Base-by-base conservation (phyloP, 2,329 filamentous ascomycete genomes). In the Fusarium tuaranense region DNA sequence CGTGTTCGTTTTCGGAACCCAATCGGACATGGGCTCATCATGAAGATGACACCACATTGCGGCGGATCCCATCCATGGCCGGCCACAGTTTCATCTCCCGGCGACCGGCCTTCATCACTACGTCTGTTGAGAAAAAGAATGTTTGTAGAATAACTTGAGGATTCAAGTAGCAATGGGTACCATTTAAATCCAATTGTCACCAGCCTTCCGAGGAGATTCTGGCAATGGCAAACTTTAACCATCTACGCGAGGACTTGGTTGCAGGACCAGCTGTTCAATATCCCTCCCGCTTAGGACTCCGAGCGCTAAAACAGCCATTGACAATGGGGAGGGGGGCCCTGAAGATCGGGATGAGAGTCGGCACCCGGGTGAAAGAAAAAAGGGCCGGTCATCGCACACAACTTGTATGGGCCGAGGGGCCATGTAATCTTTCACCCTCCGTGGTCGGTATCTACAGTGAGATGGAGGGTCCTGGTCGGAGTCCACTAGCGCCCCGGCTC, bases 1-100 rank as follows among this genome's bases (percentile, higher is more conserved):
- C 67, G 76, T 78, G 71, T 77, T 78, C 76, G 74, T 76, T 78
- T 75, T 78, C 76, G 76, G 76, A 70, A 78, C 60, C 69, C 69
- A 57, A 59, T 61, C 69, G 69, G 53, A 58, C 67, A 64, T 41
- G 20, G 69, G 63, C 60, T 75, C 66, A 73, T 62, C 27, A 59
- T 46, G 32, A 60, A 62, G 16, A 62, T 76, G 69, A 69, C 67
- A 75, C 71, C 61, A 70, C 32, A 32, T 64, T 65, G 22, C 38
- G 51, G 58, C 46, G 65, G 36, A 41, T 63, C 38, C 65, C 59
- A 57, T 27, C 65, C 59, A 57, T 20, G 20, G 59, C 27, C n/a
- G 20, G 59, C 27, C n/a, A 61, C 65, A 64, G 61, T 53, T 65
- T 61, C 55, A 58, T 53, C 55, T 57, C 59, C 69, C 69, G 48